Evolutionary conservation across 345 rosid genomes (phyloP).

Genomic region (Fremontodendron californicum): DNA sequence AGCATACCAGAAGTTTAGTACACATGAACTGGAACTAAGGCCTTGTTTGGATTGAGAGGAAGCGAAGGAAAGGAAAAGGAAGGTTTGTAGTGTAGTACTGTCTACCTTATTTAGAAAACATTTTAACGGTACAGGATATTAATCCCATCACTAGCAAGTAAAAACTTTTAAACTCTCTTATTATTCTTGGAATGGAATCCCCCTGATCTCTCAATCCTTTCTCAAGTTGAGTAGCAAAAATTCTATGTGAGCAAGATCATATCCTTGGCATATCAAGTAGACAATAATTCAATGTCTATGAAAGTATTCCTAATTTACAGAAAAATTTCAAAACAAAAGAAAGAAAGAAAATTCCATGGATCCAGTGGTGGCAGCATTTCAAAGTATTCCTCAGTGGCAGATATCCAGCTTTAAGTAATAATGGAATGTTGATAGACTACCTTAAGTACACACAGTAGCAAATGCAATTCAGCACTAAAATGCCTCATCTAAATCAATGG

Average conservation of each 20-base stretch:
- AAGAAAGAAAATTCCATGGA: neutral
- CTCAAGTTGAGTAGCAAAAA: slow-evolving; percentile 2
- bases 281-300: neutral
- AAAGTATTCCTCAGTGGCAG: neutral
- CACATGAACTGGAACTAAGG: neutral
- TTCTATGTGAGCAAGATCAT: neutral
- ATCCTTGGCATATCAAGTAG: neutral
- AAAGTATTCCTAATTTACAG: neutral
- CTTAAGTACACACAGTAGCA: neutral
- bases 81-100: neutral
- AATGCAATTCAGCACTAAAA: neutral
- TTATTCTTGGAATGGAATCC: neutral
- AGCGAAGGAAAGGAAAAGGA: neutral
- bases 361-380: neutral
- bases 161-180: neutral
- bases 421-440: neutral
- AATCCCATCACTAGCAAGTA: neutral
- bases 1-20: neutral
- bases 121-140: neutral
- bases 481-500: neutral
- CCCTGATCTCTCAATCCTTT: neutral
- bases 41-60: neutral
- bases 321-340: neutral
- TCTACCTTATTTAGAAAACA: neutral
- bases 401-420: neutral